Evolutionary conservation across 140 eudicot genomes (phyloP), one percentile per base, ranked within the genome.

Genomic region (Flaveria floridana): DNA sequence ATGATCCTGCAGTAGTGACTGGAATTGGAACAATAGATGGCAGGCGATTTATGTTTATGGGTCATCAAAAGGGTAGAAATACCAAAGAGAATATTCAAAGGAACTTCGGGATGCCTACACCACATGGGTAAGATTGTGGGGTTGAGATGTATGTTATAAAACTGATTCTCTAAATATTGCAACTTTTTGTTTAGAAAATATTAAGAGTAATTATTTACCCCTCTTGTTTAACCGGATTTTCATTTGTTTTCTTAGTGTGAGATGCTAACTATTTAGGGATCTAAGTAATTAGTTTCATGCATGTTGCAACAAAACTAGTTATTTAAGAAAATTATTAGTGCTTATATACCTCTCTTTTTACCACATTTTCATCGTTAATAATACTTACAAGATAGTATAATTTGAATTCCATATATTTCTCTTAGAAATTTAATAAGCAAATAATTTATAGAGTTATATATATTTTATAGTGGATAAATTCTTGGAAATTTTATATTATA

Each of bases 71-170:
- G 71, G 98, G 97, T 23, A 84, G 97, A 81, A 90, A 93, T 77
- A 86, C 97, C 26, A 93, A 93, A 82, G 98, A 93, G 75, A 90
- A 90, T 69, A 93, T 93, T 65, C 80, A 81, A 66, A 87, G 97
- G 11, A 93, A 93, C 89, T 93, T 93, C 74, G 97, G 96, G 56
- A 93, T 93, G 98, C 96, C 98, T 83, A 93, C 98, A 78, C 97
- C 98, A 66, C 97, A 93, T 81, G 98, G 97, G 98, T 93, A 85
- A 68, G 85, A 70, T 70, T 67, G n/a, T 69, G 55, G 71, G 18
- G 26, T 65, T 65, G 16, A 23, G 51, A n/a, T 18, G 8, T 39
- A 11, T 39, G 71, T 9, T n/a, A n/a, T n/a, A 37, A 18, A 65
- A 37, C 26, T 10, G 9, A 37, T 64, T 64, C 7, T n/a, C 9